Percentiles rank a stretch among this genome's conserved stretches.
These are phyloP conservation scores for Amanita rubescens DNA, from an alignment of 768 basidiomycete species.

Conservation along the genomic window DNA sequence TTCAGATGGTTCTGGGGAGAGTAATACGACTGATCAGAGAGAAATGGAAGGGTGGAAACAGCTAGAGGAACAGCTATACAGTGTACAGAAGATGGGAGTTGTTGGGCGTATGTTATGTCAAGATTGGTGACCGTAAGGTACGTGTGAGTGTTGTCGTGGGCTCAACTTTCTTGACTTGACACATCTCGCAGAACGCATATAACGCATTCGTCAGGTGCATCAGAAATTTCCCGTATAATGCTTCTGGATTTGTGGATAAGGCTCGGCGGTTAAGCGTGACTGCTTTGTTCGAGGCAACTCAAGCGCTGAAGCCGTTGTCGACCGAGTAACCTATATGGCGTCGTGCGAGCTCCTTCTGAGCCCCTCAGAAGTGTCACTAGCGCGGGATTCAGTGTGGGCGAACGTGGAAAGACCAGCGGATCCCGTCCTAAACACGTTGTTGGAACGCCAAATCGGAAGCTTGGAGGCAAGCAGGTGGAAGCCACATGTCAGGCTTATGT, in stretches of 20 bases:
- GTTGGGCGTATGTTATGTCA: conserved; percentile 69
- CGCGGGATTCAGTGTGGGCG: conserved; percentile 4
- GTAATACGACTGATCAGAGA: conserved; percentile 15
- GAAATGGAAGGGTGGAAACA: conserved; percentile 44
- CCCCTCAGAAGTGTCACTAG: conserved; percentile 42
- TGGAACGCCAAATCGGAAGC: conserved; percentile 54
- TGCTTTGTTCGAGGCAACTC: conserved; percentile 32
- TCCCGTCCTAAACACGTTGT: conserved; percentile 40
- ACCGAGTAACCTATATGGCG: conserved; percentile 60
- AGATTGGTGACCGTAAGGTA: conserved; percentile 73
- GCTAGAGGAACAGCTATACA: conserved; percentile 58
- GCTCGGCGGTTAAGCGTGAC: conserved; percentile 21
- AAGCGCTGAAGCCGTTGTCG: conserved; percentile 49
- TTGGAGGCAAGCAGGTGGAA: conserved; percentile 54
- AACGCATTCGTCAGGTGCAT: conserved; percentile 48
- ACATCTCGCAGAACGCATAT: conserved; percentile 46
- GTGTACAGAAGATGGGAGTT: conserved; percentile 74
- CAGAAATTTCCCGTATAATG: conserved; percentile 43
- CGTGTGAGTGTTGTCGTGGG: conserved; percentile 12
- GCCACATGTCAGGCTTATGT: conserved; percentile 37
- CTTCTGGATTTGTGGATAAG: conserved; percentile 30
- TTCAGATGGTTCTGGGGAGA: not conserved
- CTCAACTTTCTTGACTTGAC: conserved; percentile 1
- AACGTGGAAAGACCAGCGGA: conserved; percentile 13
- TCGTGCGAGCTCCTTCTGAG: conserved; percentile 57